Evolutionary conservation across 148 eudicot species (phyloP), one percentile per base, ranked within the genome.

Genomic region (Agrostemma githago): DNA sequence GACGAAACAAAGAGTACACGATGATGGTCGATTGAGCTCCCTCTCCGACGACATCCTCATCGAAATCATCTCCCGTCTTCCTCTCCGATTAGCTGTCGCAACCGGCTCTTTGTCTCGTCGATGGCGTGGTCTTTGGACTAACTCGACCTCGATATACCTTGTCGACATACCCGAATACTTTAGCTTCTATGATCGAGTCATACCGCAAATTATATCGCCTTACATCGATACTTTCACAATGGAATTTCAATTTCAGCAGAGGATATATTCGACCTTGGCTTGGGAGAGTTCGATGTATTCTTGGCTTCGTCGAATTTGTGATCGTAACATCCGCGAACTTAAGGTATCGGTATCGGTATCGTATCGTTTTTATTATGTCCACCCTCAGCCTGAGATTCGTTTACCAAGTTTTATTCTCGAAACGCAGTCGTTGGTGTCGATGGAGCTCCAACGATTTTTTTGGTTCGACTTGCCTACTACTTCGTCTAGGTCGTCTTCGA

Each of bases 1-100:
- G 34, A 26, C 34, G 34, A 26, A 8, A 37, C 43, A 34, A 3
- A 63, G 67, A 10, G 17, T 6, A 46, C 9, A 26, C 11, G 67
- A 63, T 6, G 38, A 26, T 26, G 34, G 34, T 26, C 34, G 67
- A 42, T 42, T 63, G 43, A 63, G 67, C 10, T 63, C 17, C 14
- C 67, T 63, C 43, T 42, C 67, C 14, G 40, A 63, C 40, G 67
- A 63, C 42, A 34, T 63, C 38, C 42, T 63, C 34, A 63, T 63
- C 42, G 42, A 6, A 8, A 63, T 63, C 6, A 26, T 63, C 42
- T 19, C 16, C 17, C 43, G 6, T 5, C 67, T 63, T 63, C 67
- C 67, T 34, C 16, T 38, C 40, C 8, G 10, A 63, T 34, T 63
- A 34, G 34, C 42, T 42, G 38, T 63, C n/a, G 42, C 16, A 10